These are phyloP conservation scores for Peterozyma toletana DNA, from an alignment of 805 yeast species.

Conservation along the genomic window DNA sequence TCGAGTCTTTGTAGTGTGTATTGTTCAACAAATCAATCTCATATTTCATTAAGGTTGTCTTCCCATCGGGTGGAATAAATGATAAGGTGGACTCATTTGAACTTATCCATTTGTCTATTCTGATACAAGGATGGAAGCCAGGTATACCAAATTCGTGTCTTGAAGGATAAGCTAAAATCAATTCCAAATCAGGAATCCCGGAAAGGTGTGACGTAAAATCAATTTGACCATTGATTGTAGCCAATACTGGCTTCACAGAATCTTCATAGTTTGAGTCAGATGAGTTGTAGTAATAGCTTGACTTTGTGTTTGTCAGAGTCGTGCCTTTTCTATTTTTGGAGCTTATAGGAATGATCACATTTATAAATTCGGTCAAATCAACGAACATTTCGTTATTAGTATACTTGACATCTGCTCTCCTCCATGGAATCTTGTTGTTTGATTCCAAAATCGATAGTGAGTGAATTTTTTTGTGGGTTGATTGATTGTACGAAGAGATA, in stretches of 20 bases:
- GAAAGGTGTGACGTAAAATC: conserved; percentile 62
- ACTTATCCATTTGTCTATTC: conserved; percentile 41
- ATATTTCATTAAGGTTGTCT: conserved; percentile 55
- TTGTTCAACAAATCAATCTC: conserved; percentile 40
- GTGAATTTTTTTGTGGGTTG: neutral
- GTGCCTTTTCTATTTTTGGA: conserved; percentile 4
- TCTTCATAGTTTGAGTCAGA: conserved; percentile 12
- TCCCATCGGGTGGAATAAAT: conserved; percentile 89
- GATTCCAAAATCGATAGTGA: conserved; percentile 19
- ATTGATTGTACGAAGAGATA: neutral
- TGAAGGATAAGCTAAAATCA: conserved; percentile 37
- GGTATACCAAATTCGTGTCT: conserved; percentile 49
- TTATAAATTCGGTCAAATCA: conserved; percentile 65
- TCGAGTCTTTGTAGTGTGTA: conserved; percentile 15
- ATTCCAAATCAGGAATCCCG: conserved; percentile 67
- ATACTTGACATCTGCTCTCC: conserved; percentile 61
- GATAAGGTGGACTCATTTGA: conserved; percentile 37
- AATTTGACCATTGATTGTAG: conserved; percentile 56
- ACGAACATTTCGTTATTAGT: conserved; percentile 81
- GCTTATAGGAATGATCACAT: conserved; percentile 39
- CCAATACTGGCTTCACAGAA: conserved; percentile 33
- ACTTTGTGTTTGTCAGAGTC: neutral
- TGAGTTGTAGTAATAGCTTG: conserved; percentile 23
- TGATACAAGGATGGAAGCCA: conserved; percentile 65
- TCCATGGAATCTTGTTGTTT: conserved; percentile 60